Evolutionary conservation across 306 rosid species (phyloP), one percentile per base, ranked within the genome.

Genomic region (Pyrus bretschneideri): DNA sequence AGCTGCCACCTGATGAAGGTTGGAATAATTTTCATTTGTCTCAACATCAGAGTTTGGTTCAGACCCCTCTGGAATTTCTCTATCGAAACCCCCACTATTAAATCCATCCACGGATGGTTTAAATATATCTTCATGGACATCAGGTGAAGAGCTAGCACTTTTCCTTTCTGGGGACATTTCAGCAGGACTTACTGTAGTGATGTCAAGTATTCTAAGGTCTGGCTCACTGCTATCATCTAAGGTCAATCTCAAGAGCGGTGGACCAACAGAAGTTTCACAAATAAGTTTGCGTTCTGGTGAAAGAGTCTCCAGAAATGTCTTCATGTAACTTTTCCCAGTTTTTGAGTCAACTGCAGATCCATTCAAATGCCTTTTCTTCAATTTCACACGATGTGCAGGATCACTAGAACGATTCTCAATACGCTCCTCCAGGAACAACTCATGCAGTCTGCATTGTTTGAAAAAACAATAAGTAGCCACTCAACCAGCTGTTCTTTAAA

Each of bases 301-400:
- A 79, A 86, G 78, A 74, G 81, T 76, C 61, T 91, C 89, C 86
- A 89, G 72, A 83, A 89, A 75, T 74, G 87, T 85, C 78, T 86
- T 92, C 99, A 96, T 93, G 93, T 88, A 89, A 83, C 93, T 91
- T 86, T 82, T 91, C 58, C 89, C 91, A 72, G 84, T 67, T 83
- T 80, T 88, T 49, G 82, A 75, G 83, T 91, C 93, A 77, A 85
- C 71, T 65, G 79, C 83, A 61, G 86, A 81, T 81, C 88, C 89
- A 83, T 84, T 88, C 77, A 93, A 83, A 63, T 88, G 96, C 61
- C 89, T 89, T 81, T 74, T 89, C 88, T 79, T 96, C 86, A 96
- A 81, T 76, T 91, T 93, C 81, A 93, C 93, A 64, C 84, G 88
- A 65, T 89, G 88, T 66, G 91, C 90, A 78, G 99, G 88, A 79